phyloP scores from a whole-genome alignment of 2,329 filamentous ascomycete genomes.

The Microcera coccophila region DNA sequence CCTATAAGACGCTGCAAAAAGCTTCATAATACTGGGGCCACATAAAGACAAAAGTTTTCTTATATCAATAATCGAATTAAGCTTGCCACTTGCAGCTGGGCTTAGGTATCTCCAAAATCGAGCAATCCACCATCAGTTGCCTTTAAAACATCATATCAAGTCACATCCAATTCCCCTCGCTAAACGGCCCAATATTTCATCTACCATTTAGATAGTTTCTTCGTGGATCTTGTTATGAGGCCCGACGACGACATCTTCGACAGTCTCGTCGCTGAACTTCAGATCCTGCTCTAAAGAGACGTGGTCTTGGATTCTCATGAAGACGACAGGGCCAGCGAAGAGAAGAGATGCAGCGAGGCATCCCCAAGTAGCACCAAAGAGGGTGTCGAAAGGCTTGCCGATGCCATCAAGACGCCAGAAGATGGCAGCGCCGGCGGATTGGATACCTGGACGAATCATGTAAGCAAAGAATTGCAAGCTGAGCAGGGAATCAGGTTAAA shows the following conservation, averaged over 20 bases:
- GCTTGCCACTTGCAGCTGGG: too few relatives aligned
- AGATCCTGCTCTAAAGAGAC: slow-evolving; percentile 75
- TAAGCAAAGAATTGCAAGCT: slow-evolving; percentile 36
- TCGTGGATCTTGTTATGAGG: slow-evolving; percentile 14
- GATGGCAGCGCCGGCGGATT: slow-evolving; percentile 27
- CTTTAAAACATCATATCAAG: slow-evolving; percentile 1
- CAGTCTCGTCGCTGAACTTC: slow-evolving; percentile 78
- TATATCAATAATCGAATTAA: too few relatives aligned
- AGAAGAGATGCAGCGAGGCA: slow-evolving; percentile 68
- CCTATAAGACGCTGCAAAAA: too few relatives aligned
- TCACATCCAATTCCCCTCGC: too few relatives aligned
- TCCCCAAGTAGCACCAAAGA: slow-evolving; percentile 69
- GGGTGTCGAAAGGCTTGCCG: slow-evolving; percentile 56
- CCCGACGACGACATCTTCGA: slow-evolving; percentile 57
- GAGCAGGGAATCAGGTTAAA: background rate
- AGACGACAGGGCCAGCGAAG: slow-evolving; percentile 73
- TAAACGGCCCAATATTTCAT: too few relatives aligned
- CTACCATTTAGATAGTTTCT: too few relatives aligned
- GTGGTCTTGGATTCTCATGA: slow-evolving; percentile 71
- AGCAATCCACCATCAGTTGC: too few relatives aligned
- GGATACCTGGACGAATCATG: slow-evolving; percentile 11
- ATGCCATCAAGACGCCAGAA: slow-evolving; percentile 27
- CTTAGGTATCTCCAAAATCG: too few relatives aligned
- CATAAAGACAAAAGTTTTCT: too few relatives aligned
- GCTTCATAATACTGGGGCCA: too few relatives aligned